Evolutionary conservation across 345 rosid genomes (phyloP).

Genomic region (Moricandia arvensis): DNA sequence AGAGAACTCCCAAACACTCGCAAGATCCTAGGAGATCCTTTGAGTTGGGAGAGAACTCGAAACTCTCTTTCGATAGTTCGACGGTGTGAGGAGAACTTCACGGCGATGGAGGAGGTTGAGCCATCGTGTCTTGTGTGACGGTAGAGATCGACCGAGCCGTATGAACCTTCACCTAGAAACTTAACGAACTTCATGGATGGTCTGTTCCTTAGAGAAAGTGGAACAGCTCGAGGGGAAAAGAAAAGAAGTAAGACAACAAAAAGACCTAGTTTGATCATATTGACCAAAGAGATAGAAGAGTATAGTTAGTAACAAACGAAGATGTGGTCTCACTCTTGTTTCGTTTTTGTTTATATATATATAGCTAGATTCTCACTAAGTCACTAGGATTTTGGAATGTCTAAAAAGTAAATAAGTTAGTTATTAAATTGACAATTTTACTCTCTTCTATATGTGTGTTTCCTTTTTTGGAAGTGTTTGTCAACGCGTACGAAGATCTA

Average conservation of each 20-base stretch:
- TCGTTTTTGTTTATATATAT: not conserved
- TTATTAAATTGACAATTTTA: not conserved
- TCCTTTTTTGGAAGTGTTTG: not conserved
- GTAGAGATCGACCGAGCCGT: not conserved
- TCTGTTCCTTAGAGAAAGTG: not conserved
- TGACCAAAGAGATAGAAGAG: not conserved
- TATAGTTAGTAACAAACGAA: not conserved
- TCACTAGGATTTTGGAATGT: not conserved
- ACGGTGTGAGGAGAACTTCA: not conserved
- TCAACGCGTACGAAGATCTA: not conserved
- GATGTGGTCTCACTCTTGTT: not conserved
- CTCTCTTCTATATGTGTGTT: not conserved
- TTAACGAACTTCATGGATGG: not conserved
- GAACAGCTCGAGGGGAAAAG: not conserved
- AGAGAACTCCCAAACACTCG: not conserved
- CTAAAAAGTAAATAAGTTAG: not conserved
- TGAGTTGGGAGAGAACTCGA: conserved; percentile 13
- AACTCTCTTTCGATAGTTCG: conserved; percentile 11
- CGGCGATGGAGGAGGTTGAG: not conserved
- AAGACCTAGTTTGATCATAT: not conserved
- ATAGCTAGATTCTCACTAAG: not conserved
- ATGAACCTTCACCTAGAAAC: not conserved
- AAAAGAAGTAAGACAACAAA: not conserved
- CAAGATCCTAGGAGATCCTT: not conserved
- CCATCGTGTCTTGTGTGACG: not conserved